These are phyloP conservation scores for Chaetoscypha palmicola DNA, from an alignment of 2,329 filamentous ascomycete species.

Conservation along the genomic window DNA sequence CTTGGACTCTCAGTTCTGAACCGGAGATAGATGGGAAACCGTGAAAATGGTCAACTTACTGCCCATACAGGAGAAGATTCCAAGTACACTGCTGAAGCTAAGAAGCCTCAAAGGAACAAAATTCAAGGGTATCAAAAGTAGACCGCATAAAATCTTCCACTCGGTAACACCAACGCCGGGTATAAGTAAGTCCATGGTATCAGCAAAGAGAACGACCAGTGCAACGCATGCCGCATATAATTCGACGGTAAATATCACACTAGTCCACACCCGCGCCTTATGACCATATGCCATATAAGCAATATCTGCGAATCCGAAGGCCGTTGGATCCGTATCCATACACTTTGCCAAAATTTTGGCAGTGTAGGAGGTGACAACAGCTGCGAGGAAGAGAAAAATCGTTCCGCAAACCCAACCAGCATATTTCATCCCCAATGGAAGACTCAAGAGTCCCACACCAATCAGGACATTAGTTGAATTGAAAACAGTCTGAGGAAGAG, in stretches of 20 bases:
- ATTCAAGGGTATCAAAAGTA: slow-evolving; percentile 72
- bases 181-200: slow-evolving; percentile 74
- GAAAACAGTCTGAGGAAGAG: slow-evolving; percentile 88
- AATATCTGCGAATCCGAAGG: slow-evolving; percentile 91
- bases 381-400: slow-evolving; percentile 64
- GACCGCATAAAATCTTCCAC: slow-evolving; percentile 82
- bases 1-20: too few species aligned
- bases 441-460: slow-evolving; percentile 79
- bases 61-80: slow-evolving; percentile 82
- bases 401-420: slow-evolving; percentile 84
- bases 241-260: slow-evolving; percentile 81
- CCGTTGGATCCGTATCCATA: slow-evolving; percentile 73
- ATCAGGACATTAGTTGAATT: slow-evolving; percentile 82
- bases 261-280: slow-evolving; percentile 72
- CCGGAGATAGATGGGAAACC: too few species aligned
- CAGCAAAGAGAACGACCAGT: slow-evolving; percentile 84
- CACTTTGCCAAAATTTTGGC: slow-evolving; percentile 80
- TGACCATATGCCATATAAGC: slow-evolving; percentile 86
- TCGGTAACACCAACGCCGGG: slow-evolving; percentile 59
- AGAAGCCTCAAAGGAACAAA: slow-evolving; percentile 78
- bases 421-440: slow-evolving; percentile 82
- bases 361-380: slow-evolving; percentile 75
- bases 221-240: slow-evolving; percentile 84
- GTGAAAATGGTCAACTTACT: slow-evolving; percentile 51
- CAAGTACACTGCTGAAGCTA: slow-evolving; percentile 85